These are phyloP conservation scores for Phytophthora constricta DNA, from an alignment of 352 stramenopile species.

Conservation along the genomic window DNA sequence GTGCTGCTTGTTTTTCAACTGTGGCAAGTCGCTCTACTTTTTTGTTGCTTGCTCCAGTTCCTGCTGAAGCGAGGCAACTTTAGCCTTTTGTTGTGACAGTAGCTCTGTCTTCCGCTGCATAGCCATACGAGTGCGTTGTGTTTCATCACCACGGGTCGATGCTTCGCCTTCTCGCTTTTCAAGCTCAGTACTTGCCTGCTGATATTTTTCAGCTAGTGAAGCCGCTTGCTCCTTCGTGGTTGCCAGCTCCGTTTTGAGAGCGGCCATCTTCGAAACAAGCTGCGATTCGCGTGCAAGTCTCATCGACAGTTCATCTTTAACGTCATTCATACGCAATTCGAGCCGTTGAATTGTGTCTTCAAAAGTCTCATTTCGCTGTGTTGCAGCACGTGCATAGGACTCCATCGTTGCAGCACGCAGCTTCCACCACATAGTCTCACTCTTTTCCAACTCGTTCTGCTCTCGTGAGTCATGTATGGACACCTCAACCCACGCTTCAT, in stretches of 20 bases:
- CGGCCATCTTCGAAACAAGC: conserved; percentile 29
- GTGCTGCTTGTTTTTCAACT: conserved; percentile 34
- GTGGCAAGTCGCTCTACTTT: conserved; percentile 28
- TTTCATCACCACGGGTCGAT: conserved; percentile 34
- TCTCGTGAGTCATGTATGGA: not conserved
- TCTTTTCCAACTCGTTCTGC: conserved; percentile 3
- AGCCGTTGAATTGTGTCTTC: conserved; percentile 50
- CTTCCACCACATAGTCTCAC: conserved; percentile 33
- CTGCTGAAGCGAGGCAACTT: conserved; percentile 29
- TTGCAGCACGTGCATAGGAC: conserved; percentile 39
- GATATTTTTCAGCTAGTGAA: conserved; percentile 44
- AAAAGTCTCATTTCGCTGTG: conserved; percentile 54
- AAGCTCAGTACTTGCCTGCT: conserved; percentile 36
- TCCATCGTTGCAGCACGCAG: conserved; percentile 45
- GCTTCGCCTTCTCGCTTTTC: conserved; percentile 33
- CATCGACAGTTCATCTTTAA: conserved; percentile 44
- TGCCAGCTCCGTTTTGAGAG: conserved; percentile 40
- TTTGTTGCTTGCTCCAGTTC: conserved; percentile 36
- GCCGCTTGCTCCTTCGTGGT: conserved; percentile 39
- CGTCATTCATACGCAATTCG: conserved; percentile 44
- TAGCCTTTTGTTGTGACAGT: conserved; percentile 47
- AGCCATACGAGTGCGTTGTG: conserved; percentile 37
- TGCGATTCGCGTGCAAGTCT: conserved; percentile 38
- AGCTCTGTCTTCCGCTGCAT: conserved; percentile 63
- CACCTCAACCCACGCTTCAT: conserved; percentile 4